Evolutionary conservation across 129 eudicot species (phyloP), one percentile per base, ranked within the genome.

Genomic region (Chrysanthemum makinoi): DNA sequence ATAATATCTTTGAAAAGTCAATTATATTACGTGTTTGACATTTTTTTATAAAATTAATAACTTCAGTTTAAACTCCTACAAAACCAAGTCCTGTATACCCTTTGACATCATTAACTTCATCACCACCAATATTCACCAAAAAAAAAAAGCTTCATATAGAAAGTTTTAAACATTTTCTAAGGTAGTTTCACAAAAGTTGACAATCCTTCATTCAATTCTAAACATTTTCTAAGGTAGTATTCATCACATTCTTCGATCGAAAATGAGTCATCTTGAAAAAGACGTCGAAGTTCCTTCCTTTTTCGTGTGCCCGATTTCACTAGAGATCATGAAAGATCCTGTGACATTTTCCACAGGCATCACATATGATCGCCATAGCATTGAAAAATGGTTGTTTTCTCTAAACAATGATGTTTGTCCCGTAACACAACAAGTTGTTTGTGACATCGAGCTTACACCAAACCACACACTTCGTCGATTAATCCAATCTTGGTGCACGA

Each of bases 291-390:
- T 85, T 33, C 90, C 87, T 17, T 55, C 73, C 6, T 87, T 33
- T 66, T 87, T 87, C 66, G 19, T 87, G 4, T 84, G 87, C 70
- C 94, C 93, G 20, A 84, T 87, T 55, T 81, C 94, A 2, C 72
- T 87, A 11, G 89, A 84, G 60, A 81, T 87, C 74, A 87, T 87
- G 94, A 87, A 84, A 75, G 94, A 87, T 68, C 93, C 89, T 1
- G 89, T 87, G 0, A 87, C 83, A 8, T 63, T 87, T 46, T 51
- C 85, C 44, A 87, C 94, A 8, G 89, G 94, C 2, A 87, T 87
- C 52, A 87, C 94, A 2, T 87, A 84, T 30, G 94, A 87, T 35
- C 85, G 94, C 15, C 80, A 81, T 16, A 82, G 87, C 85, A 87
- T 87, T 43, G 89, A 87, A 65, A 76, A 77, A 74, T 87, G 89